Evolutionary conservation across 2,329 filamentous ascomycete genomes (phyloP), one percentile per base, ranked within the genome.

Genomic region (Pseudogymnoascus sp.): DNA sequence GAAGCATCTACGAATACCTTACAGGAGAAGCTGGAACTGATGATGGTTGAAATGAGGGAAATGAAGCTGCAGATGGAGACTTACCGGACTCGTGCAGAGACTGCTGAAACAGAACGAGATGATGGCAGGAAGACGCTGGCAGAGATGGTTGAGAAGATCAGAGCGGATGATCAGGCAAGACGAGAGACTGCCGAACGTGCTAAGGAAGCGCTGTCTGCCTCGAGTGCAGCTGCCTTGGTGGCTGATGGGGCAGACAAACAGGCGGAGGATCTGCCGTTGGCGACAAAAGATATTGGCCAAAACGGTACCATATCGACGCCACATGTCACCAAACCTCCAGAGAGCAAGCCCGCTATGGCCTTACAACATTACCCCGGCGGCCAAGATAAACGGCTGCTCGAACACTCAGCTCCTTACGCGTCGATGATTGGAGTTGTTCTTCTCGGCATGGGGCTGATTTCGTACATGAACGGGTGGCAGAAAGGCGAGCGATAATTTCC

Each of bases 111-210:
- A 7, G 92, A 96, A 70, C 84, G 88, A 53, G 85, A 88, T 62
- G 80, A 84, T 44, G 85, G 87, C 62, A 86, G 88, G 62, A 87
- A 89, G 74, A 88, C 88, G 1, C 77, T 99, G 50, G 87, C 89
- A 1, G 90, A 96, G 72, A 95, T 97, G 91, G 87, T 97, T 11
- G 81, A 90, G 69, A 87, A 88, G 68, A 88, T 97, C 63, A 85
- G 92, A 62, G 81, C 80, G 69, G 86, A 92, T 68, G 85, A 86
- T 68, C 84, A 83, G 67, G 81, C 78, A 31, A 65, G 70, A 64
- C 63, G 68, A 59, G 50, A 56, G 50, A 56, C 50, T 8, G 50
- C 50, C 5, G 50, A 56, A 19, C 37, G 53, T 31, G 59, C 62
- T 64, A 53, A 62, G 62, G 24, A 19, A 61, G 59, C 37, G 21